Evolutionary conservation across 306 rosid genomes (phyloP).

Genomic region (Vicia villosa): DNA sequence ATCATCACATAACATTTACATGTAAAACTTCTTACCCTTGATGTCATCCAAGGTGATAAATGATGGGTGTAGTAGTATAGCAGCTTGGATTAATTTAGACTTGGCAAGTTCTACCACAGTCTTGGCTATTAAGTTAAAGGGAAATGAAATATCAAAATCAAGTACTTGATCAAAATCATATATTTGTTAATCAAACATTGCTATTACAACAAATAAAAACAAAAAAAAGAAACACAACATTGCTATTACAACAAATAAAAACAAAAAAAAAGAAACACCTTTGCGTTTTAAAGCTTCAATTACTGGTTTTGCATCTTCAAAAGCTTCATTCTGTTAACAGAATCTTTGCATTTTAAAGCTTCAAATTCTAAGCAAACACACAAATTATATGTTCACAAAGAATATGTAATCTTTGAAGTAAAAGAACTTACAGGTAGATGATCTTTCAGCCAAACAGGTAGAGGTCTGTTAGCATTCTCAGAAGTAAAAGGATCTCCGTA

Average conservation of each 20-base stretch:
- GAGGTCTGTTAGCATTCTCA: constrained; percentile 46
- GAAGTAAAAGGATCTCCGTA: constrained; percentile 56
- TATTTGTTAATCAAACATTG: background rate
- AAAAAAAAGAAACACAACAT: constrained; percentile 35
- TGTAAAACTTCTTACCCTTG: constrained; percentile 47
- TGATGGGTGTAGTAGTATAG: constrained; percentile 60
- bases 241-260: background rate
- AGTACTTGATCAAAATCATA: background rate
- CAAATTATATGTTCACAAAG: background rate
- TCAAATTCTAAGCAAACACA: constrained; percentile 10
- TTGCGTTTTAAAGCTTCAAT: constrained; percentile 56
- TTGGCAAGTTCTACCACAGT: constrained; percentile 58
- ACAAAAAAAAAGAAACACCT: constrained; percentile 37
- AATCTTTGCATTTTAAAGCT: constrained; percentile 50
- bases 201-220: background rate
- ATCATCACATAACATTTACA: background rate
- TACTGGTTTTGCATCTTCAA: constrained; percentile 55
- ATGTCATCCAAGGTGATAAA: constrained; percentile 59
- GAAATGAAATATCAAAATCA: background rate
- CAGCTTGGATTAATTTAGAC: constrained; percentile 49
- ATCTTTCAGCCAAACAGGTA: constrained; percentile 53
- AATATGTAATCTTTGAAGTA: background rate
- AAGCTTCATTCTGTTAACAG: constrained; percentile 51
- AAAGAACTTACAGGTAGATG: constrained; percentile 51
- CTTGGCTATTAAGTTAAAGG: constrained; percentile 48